Base-by-base conservation (phyloP, 2,329 filamentous ascomycete genomes). In the Fusarium praegraminearum region DNA sequence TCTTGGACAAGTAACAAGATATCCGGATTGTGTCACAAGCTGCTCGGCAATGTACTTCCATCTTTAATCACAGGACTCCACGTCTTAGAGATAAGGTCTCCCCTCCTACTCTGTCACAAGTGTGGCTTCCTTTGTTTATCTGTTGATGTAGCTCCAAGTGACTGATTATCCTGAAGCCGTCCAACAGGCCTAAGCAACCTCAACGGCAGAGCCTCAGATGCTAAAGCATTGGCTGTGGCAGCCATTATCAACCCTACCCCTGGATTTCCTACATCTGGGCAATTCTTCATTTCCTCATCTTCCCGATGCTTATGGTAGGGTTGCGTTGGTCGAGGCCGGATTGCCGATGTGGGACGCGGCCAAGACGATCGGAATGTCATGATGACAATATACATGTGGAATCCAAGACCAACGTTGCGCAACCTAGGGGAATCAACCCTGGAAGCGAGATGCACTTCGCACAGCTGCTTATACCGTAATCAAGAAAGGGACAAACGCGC, bases 291-390 rank as follows among this genome's bases (percentile, higher is more conserved):
- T 22, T 41, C 11, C 38, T 35, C 38, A 32, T 40, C 41, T 57
- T 64, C 40, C 20, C 40, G 28, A 38, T 35, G 32, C 38, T 51
- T n/a, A 38, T 63, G 51, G 57, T 60, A 56, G 53, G 46, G 53
- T 68, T 62, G 44, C 40, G 24, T 55, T 70, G 43, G 24, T 50
- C 18, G 18, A 40, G 36, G 43, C 60, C 57, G 35, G 50, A 50
- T 67, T 30, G 28, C 50, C 36, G 45, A 36, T 6, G 40, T 61
- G 40, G 46, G 43, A 64, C 60, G 51, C 30, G 40, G 41, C 35
- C 58, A 47, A 49, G 46, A 60, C 47, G 59, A 32, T 49, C 40
- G 63, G 67, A 70, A 71, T 71, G 67, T 71, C 67, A 71, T 70
- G 5, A 71, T 71, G 67, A 71, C 63, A 65, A 60, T 46, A 20